Evolutionary conservation across 768 basidiomycete genomes (phyloP), one percentile per base, ranked within the genome.

Genomic region (Auricularia sp.): DNA sequence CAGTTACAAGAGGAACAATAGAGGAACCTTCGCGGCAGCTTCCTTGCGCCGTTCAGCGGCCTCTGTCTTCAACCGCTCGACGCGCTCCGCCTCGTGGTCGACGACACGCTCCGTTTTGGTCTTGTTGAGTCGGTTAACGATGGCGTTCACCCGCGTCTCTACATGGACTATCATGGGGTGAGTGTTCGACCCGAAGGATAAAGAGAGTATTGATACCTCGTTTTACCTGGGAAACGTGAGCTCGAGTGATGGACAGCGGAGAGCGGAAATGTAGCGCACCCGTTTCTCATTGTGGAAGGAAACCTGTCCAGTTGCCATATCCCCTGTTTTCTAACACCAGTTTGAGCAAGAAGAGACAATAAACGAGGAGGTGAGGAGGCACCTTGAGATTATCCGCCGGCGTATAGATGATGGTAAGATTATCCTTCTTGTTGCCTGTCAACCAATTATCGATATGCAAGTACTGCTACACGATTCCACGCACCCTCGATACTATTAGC

Each of bases 241-340:
- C 29, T 29, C 63, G 66, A 61, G 47, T 18, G 54, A 54, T 14
- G 33, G 36, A 8, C 21, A 43, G 54, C 7, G 64, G 61, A 39
- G 29, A 44, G 7, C 3, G 14, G 12, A 7, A 23, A 42, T 14
- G 7, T 42, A 42, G 39, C 14, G 18, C 67, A 93, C 93, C 76
- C 80, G 81, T 72, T 96, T 93, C 71, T 97, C 93, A 64, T 80
- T 90, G 68, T 98, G 91, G 74, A 99, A 98, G 0, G 93, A 90
- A 0, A 99, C 97, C 71, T 94, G 90, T 0, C 97, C 97, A 3
- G 96, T 87, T 2, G 92, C 94, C 93, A 97, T 98, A 72, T 96
- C 93, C 3, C 96, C 96, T 6, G 90, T 88, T 92, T 99, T 99
- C 91, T 95, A 70, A 21, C 2, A 60, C 61, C 29, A 18, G 36